These are phyloP conservation scores for Alternaria infectoria DNA, from an alignment of 2,329 filamentous ascomycete species.

Conservation along the genomic window DNA sequence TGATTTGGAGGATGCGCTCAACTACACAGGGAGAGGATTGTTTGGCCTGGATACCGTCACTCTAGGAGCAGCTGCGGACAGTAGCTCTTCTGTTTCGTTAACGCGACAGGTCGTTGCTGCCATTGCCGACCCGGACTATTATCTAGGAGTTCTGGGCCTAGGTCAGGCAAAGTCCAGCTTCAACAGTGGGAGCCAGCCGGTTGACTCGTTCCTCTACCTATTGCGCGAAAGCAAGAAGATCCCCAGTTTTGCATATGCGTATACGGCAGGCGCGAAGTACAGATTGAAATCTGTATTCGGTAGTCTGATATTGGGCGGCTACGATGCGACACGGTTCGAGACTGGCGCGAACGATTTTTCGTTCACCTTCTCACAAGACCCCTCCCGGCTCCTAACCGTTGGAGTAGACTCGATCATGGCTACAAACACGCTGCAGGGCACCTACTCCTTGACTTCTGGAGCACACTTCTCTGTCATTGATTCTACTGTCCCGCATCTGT, in stretches of 20 bases:
- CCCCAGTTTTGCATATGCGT: conserved; percentile 44
- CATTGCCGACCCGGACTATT: conserved; percentile 39
- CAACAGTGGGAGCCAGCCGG: conserved; percentile 32
- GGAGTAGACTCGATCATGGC: conserved; percentile 43
- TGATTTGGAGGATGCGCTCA: conserved; percentile 37
- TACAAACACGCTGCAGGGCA: conserved; percentile 41
- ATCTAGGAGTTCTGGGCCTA: conserved; percentile 38
- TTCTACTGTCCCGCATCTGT: conserved; percentile 50
- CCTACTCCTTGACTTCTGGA: conserved; percentile 40
- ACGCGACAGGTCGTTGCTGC: conserved; percentile 40
- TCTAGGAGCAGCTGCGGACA: conserved; percentile 31
- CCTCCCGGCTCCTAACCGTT: conserved; percentile 41
- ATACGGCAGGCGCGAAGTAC: conserved; percentile 47
- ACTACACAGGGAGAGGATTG: conserved; percentile 32
- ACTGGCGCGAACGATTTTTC: conserved; percentile 36
- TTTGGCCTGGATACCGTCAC: conserved; percentile 44
- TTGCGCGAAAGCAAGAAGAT: conserved; percentile 39
- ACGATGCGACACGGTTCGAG: conserved; percentile 49
- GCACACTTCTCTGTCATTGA: conserved; percentile 49
- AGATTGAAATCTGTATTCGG: conserved; percentile 41
- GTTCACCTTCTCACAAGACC: conserved; percentile 41
- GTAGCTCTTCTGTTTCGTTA: conserved; percentile 23
- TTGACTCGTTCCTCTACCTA: conserved; percentile 36
- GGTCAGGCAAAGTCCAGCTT: conserved; percentile 40
- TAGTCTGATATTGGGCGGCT: conserved; percentile 51